A percentile compares a stretch with the other conserved stretches of the same genome.
phyloP scores from a whole-genome alignment of 1,284 basidiomycete genomes.

The Calocybe gambosa region DNA sequence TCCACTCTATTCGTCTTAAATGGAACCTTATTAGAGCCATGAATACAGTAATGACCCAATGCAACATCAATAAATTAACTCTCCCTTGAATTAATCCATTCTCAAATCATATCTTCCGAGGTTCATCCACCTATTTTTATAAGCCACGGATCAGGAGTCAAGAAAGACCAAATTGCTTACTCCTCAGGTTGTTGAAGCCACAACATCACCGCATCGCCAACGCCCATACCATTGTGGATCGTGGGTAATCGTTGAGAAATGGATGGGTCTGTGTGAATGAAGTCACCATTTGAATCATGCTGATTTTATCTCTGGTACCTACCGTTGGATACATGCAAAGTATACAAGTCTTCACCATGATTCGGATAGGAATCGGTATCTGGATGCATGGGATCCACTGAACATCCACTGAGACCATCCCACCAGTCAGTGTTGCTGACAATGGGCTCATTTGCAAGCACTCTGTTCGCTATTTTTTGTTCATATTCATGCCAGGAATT shows the following conservation, averaged over 20 bases:
- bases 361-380: background rate
- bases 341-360: background rate
- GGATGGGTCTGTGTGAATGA: background rate
- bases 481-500: background rate
- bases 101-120: conserved; percentile 1
- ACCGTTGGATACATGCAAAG: conserved; percentile 2
- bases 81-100: background rate
- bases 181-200: conserved; percentile 14
- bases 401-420: background rate
- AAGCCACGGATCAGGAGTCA: background rate
- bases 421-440: conserved; percentile 4
- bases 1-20: background rate
- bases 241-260: conserved; percentile 7
- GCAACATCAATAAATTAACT: background rate
- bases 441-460: background rate
- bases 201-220: conserved; percentile 13
- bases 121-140: conserved; percentile 10
- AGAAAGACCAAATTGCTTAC: conserved; percentile 1
- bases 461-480: background rate
- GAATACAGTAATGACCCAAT: background rate
- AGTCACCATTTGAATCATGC: background rate
- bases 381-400: background rate
- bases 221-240: conserved; percentile 11
- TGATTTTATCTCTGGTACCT: background rate
- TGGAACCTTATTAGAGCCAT: background rate